Conservation (phyloP, 305 asterid species). For the Rubia tinctorum region DNA sequence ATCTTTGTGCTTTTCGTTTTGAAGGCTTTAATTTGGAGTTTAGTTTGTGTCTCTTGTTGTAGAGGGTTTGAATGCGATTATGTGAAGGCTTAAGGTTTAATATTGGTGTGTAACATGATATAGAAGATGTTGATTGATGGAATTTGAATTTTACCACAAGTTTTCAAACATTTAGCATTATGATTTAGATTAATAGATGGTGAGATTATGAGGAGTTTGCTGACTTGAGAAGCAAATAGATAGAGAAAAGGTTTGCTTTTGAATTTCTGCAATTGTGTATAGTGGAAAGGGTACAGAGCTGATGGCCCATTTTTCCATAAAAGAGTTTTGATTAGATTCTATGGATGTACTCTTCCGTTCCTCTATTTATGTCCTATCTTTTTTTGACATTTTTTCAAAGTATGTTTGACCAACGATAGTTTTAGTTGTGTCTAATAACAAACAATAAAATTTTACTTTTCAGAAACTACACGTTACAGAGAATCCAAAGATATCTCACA, state of each 20-base stretch:
- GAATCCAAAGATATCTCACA: too few relatives aligned
- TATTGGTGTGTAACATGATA: background rate
- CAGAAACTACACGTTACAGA: too few relatives aligned
- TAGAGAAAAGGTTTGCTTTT: background rate
- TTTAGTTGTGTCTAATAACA: too few relatives aligned
- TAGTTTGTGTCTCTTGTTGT: background rate
- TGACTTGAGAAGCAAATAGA: background rate
- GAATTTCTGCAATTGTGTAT: background rate
- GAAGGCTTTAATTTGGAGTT: background rate
- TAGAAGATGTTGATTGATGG: background rate
- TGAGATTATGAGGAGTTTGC: background rate
- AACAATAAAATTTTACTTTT: too few relatives aligned
- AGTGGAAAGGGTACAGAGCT: background rate
- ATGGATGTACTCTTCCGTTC: too few relatives aligned
- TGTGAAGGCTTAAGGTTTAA: background rate
- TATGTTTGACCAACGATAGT: too few relatives aligned
- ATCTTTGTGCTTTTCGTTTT: background rate
- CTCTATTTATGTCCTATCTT: too few relatives aligned
- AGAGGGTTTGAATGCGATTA: background rate
- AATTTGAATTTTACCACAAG: background rate
- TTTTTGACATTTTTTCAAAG: too few relatives aligned
- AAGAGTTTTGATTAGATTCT: background rate
- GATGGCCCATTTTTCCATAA: background rate
- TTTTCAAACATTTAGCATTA: too few relatives aligned
- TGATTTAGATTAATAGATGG: background rate